Percentiles rank a stretch among this genome's conserved stretches.
Conservation (phyloP, 2,329 filamentous ascomycete genomes). For the Cladorrhinum sp. region DNA sequence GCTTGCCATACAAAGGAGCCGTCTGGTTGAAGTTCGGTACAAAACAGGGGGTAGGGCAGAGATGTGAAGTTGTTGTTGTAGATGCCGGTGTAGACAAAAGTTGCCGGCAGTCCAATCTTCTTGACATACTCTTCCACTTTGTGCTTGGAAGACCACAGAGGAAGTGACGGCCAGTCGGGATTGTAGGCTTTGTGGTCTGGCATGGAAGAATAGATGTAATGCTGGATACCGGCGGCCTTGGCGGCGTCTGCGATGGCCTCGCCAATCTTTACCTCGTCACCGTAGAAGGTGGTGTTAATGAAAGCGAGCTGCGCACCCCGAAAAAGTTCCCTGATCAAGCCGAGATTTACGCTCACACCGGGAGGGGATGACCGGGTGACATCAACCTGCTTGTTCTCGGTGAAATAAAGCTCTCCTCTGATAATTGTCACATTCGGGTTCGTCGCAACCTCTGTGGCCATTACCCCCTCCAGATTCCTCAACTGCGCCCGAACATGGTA, state of each 20-base stretch:
- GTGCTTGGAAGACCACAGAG: slow-evolving; percentile 90
- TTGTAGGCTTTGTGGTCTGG: slow-evolving; percentile 85
- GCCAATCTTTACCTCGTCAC: slow-evolving; percentile 88
- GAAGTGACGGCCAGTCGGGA: slow-evolving; percentile 73
- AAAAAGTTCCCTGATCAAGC: slow-evolving; percentile 75
- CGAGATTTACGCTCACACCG: slow-evolving; percentile 66
- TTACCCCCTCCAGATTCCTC: slow-evolving; percentile 79
- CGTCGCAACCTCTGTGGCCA: slow-evolving; percentile 78
- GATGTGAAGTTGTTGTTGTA: slow-evolving; percentile 99
- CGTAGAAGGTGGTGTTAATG: slow-evolving; percentile 97
- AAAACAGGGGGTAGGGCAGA: slow-evolving; percentile 86
- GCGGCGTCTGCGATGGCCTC: slow-evolving; percentile 85
- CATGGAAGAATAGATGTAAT: slow-evolving; percentile 97
- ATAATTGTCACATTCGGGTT: slow-evolving; percentile 72
- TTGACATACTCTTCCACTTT: slow-evolving; percentile 88
- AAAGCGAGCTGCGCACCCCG: slow-evolving; percentile 83
- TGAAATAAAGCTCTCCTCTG: slow-evolving; percentile 61
- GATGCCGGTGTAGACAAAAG: slow-evolving; percentile 93
- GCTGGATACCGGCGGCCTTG: slow-evolving; percentile 76
- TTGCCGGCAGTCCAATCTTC: slow-evolving; percentile 76
- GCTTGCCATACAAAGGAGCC: slow-evolving; percentile 91
- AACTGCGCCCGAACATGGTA: slow-evolving; percentile 92
- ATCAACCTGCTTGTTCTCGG: slow-evolving; percentile 49
- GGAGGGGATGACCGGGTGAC: slow-evolving; percentile 66
- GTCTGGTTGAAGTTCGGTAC: slow-evolving; percentile 83